Evolutionary conservation across 2,329 filamentous ascomycete species (phyloP), one percentile per base, ranked within the genome.

Genomic region (Chaetoscypha palmicola): DNA sequence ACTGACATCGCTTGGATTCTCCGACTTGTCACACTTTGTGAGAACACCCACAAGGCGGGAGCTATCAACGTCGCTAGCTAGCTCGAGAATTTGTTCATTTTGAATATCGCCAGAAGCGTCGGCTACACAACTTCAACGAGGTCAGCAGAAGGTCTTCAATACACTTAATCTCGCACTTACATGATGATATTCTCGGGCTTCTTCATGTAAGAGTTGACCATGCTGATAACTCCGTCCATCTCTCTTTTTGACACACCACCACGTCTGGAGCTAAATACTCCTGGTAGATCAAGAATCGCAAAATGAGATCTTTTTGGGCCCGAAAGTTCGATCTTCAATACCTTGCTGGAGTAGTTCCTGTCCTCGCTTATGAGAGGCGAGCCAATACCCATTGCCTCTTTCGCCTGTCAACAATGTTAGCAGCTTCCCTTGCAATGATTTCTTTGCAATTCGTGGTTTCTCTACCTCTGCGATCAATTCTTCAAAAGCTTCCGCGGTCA

Each of bases 201-300:
- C 11, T 48, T 53, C 62, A 68, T 65, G 30, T 68, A 67, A 9
- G 61, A 50, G 2, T 56, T 47, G 3, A 64, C 58, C 63, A 68
- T 62, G 2, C 46, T 49, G 12, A 56, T 51, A 1, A 66, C 57
- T 0, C 57, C 57, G 1, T 47, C 34, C 45, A 55, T 58, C 14
- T 67, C 65, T 10, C 48, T 26, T 11, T 57, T 42, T 2, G 63
- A 63, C 2, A 64, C 56, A 0, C 48, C 48, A 17, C 49, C 37
- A 1, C 54, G 45, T 9, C 48, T 54, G 2, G 55, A 48, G 9
- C 46, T 46, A 31, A 65, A 60, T 1, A 61, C 51, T 0, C 65
- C 65, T 0, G 66, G 65, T 2, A 68, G 53, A 35, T 68, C 65
- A 0, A 66, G 45, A 19, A 68, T 66, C 11, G 60, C 65, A 44